Evolutionary conservation across 176 grass and related monocot species (phyloP), one percentile per base, ranked within the genome.

Genomic region (Rhynchospora breviuscula): DNA sequence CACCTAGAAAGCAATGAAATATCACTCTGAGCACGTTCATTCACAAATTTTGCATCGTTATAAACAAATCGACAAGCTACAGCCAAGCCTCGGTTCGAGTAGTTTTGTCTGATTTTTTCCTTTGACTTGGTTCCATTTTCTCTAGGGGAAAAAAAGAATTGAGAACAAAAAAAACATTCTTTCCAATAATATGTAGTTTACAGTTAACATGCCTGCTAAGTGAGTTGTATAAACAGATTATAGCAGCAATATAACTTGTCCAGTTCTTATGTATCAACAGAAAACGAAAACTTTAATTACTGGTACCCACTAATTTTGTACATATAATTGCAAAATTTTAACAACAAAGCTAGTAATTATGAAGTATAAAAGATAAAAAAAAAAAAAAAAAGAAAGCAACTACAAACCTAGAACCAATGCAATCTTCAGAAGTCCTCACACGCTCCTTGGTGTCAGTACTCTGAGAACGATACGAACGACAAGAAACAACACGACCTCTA

Each of bases 21-120:
- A 10, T 98, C 92, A 86, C 33, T 98, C 43, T 89, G 95, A 87
- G 91, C 95, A 80, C 95, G 92, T 89, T 98, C 91, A 88, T 98
- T 98, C 65, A 98, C 89, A 91, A 91, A 98, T 87, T 98, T 98
- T 68, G 95, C 95, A 89, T 98, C 92, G 43, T 98, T 98, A 68
- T 95, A 91, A 59, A 91, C 91, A 91, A 93, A 98, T 85, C 81
- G 88, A 86, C 86, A 93, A 87, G 89, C 95, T 90, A 91, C 88
- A 45, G 95, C 84, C 59, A 94, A 86, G 26, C 91, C 95, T 91
- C 72, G 88, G 84, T 60, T 89, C 47, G 68, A 14, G 52, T 94
- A 88, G 51, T 13, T 54, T 31, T 23, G 12, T 54, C 8, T 77
- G 49, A 31, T 31, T 77, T n/a, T 49, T 56, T 77, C 73, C 25